These are phyloP conservation scores for Solanum pinnatisectum DNA, from an alignment of 257 asterid genomes.

Conservation along the genomic window DNA sequence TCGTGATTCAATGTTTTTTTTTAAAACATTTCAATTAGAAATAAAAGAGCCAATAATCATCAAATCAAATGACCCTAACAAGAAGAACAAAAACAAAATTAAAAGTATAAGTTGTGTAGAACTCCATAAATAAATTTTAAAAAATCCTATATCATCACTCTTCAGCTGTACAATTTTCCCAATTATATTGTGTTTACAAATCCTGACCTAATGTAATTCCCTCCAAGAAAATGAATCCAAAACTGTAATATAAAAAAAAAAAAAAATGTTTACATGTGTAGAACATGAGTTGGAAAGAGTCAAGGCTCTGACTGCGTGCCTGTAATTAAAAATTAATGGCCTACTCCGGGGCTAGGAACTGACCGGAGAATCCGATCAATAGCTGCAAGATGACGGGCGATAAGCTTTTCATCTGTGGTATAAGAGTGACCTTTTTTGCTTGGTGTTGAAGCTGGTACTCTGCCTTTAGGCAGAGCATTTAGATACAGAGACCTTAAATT, in stretches of 20 bases:
- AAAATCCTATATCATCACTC: neutral
- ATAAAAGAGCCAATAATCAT: neutral
- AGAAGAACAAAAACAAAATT: neutral
- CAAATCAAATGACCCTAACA: neutral
- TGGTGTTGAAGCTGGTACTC: conserved; percentile 32
- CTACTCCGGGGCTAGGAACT: conserved; percentile 56
- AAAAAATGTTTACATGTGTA: neutral
- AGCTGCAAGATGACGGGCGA: conserved; percentile 39
- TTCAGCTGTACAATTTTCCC: neutral
- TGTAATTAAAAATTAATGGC: conserved; percentile 25
- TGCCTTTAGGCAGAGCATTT: conserved; percentile 41
- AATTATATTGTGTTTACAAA: neutral
- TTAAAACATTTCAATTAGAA: neutral
- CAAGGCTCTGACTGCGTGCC: neutral
- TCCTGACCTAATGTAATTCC: neutral
- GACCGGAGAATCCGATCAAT: conserved; percentile 40
- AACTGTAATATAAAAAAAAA: neutral
- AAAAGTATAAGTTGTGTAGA: neutral
- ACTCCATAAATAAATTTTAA: neutral
- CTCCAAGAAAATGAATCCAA: conserved; percentile 1
- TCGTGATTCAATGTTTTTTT: neutral
- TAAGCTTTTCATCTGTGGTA: conserved; percentile 25
- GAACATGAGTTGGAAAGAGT: neutral
- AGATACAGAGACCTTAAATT: conserved; percentile 16
- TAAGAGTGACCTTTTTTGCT: conserved; percentile 40